Evolutionary conservation across 73 alveolate species (phyloP), one percentile per base, ranked within the genome.

Genomic region (Symbiodinium natans): DNA sequence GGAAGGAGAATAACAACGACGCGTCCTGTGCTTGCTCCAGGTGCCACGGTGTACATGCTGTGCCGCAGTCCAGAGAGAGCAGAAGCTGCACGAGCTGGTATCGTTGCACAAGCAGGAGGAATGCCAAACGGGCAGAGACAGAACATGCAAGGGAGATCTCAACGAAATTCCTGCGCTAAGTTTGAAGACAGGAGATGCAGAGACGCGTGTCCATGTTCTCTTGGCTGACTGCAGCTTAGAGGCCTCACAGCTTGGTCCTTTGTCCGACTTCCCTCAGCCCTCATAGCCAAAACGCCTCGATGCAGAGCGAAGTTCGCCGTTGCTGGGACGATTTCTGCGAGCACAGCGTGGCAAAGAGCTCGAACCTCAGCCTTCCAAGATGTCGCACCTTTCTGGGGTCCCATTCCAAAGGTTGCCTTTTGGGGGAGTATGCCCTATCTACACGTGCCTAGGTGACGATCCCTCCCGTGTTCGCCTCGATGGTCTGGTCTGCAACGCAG

Each of bases 401-500:
- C n/a, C 0, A 34, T 21, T 31, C 82, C 82, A 63, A 13, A 63
- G 29, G 63, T 48, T 8, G 63, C 63, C 63, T 48, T 48, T 48
- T 48, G 8, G 17, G 63, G 63, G n/a, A n/a, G n/a, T n/a, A n/a
- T n/a, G n/a, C n/a, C n/a, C n/a, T n/a, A n/a, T n/a, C n/a, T n/a
- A n/a, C n/a, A n/a, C n/a, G n/a, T 40, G 89, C 74, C 41, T 31
- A 89, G 96, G 96, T 59, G 46, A 75, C 4, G 87, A 89, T 15
- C 87, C 77, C 10, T 21, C 77, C 2, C 77, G 87, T 31, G 96
- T 89, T 13, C 96, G 52, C 54, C 71, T 92, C 40, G 54, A 92
- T 31, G 98, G 98, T n/a, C 52, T 92, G 92, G 92, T 92, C 2
- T 92, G 98, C 92, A 92, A 92, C 34, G 98, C 98, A 75, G 96